Evolutionary conservation across 164 flowering plant species (phyloP).

Genomic region (Liquidambar formosana): DNA sequence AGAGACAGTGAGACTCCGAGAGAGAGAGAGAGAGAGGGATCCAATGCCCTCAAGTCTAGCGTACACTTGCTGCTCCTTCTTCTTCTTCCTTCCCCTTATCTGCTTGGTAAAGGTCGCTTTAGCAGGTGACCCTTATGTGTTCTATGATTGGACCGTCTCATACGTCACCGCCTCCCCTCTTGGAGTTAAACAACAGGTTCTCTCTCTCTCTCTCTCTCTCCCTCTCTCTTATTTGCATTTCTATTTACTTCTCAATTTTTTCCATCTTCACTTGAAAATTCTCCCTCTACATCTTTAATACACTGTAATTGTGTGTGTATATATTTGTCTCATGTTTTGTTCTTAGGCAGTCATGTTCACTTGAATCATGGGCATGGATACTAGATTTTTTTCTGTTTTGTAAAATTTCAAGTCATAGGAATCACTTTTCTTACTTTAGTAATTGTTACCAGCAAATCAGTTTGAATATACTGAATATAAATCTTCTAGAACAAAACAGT

Average conservation of each 20-base stretch:
- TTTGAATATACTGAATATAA: too few species aligned
- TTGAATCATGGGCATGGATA: too few species aligned
- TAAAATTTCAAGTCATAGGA: too few species aligned
- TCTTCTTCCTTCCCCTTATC: conserved; percentile 1
- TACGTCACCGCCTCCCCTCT: conserved; percentile 73
- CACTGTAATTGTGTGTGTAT: too few species aligned
- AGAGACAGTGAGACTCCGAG: conserved; percentile 12
- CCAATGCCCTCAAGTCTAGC: conserved; percentile 8
- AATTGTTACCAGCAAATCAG: too few species aligned
- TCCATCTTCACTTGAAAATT: too few species aligned
- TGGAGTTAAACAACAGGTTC: conserved; percentile 72
- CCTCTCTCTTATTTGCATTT: not conserved
- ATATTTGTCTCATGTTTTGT: too few species aligned
- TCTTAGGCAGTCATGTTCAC: too few species aligned
- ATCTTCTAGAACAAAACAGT: too few species aligned
- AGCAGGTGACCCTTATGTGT: conserved; percentile 67
- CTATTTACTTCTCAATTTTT: not conserved
- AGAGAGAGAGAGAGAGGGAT: conserved; percentile 12
- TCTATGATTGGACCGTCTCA: conserved; percentile 74
- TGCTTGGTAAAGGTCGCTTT: conserved; percentile 25
- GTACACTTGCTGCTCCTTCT: not conserved
- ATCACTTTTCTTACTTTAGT: too few species aligned
- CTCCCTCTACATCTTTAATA: too few species aligned
- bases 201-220: conserved; percentile 6
- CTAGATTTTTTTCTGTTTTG: too few species aligned